Base-by-base conservation (phyloP, 768 basidiomycete genomes). In the Leccinum disarticulatum region DNA sequence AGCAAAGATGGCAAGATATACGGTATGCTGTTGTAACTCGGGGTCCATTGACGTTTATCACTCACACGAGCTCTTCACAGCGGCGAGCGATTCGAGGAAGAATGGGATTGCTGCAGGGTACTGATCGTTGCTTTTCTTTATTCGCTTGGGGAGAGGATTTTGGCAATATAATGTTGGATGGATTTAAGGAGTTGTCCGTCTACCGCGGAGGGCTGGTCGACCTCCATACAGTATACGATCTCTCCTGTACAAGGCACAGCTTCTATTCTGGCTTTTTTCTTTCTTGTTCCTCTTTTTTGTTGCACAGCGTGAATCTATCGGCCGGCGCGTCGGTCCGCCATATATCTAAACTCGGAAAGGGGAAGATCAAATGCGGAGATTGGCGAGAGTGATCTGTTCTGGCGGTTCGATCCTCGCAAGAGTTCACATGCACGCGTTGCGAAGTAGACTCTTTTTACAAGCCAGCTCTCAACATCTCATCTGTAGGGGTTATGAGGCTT, bases 71-170 rank as follows among this genome's bases (percentile, higher is more conserved):
- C 38, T 19, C 43, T 27, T 27, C 27, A 48, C 64, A 90, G 94
- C 92, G 61, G 89, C 91, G 9, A 93, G 91, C 69, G 95, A 97
- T 74, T 93, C 91, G 19, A 83, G 94, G 69, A 96, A 95, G 79
- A 90, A 93, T 63, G 94, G 94, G n/a, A 82, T 94, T 46, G 91
- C 95, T 5, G 86, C 90, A 51, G 95, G 90, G 3, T 95, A 95
- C 74, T 93, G 68, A 73, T 43, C 9, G 9, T 51, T 25, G 17
- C 14, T 15, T 27, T 47, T 47, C 9, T 47, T 48, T 48, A 25
- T 19, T 27, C 11, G 6, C 15, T 27, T 4, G 25, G 22, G 22
- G 47, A 28, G 22, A 15, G 22, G 14, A 27, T 27, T 27, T 14
- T 6, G 15, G 13, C 22, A 27, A 6, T 48, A 48, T 48, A 48